A percentile compares a stretch with the other conserved stretches of the same genome.
phyloP scores from a whole-genome alignment of 129 eudicot species.

The Tagetes patula region DNA sequence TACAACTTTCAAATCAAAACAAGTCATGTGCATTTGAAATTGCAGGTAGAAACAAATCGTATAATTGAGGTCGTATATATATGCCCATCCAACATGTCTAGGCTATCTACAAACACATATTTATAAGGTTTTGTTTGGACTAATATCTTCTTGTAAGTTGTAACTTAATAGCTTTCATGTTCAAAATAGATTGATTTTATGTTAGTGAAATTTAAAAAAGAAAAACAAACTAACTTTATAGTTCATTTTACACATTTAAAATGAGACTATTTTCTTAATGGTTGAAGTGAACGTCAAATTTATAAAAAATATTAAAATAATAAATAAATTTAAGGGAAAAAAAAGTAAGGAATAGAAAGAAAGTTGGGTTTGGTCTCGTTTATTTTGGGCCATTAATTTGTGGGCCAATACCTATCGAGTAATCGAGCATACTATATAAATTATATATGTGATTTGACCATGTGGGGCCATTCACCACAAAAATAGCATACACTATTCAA shows the following conservation, averaged over 20 bases:
- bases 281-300: background rate
- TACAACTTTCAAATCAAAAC: no score
- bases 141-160: no score
- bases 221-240: no score
- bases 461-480: background rate
- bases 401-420: background rate
- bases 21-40: no score
- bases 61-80: no score
- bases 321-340: background rate
- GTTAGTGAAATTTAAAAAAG: no score
- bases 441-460: background rate
- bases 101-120: background rate
- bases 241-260: background rate
- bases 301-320: background rate
- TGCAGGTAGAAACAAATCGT: no score
- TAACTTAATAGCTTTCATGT: background rate
- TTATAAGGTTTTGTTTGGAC: background rate
- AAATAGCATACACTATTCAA: background rate
- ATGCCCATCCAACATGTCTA: no score
- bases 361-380: background rate
- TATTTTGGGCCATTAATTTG: constrained; percentile 10
- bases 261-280: background rate
- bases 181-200: no score
- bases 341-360: background rate
- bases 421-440: background rate